phyloP scores from a whole-genome alignment of 306 rosid species.

The Ziziphus jujuba region DNA sequence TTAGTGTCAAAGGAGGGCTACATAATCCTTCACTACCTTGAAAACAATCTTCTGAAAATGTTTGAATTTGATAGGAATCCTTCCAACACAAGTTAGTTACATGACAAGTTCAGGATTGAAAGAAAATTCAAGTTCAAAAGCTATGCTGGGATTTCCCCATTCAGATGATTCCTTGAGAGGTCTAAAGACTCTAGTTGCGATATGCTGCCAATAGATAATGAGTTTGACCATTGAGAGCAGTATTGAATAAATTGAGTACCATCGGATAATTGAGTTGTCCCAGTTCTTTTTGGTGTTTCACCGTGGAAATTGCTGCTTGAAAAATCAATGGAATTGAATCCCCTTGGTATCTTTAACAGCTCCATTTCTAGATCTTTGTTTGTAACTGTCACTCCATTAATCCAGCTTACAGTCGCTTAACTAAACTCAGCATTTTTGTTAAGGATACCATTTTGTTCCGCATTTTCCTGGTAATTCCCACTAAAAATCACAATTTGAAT shows the following conservation, averaged over 20 bases:
- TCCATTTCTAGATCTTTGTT: no score
- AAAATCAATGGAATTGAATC: no score
- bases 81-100: conserved; percentile 25
- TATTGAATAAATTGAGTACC: no score
- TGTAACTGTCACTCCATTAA: no score
- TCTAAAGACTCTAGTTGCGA: conserved; percentile 6
- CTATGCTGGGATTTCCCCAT: conserved; percentile 36
- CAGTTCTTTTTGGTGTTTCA: no score
- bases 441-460: neutral
- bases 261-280: no score
- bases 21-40: conserved; percentile 18
- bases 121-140: conserved; percentile 33
- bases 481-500: conserved; percentile 15
- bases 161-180: conserved; percentile 10
- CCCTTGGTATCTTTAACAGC: no score
- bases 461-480: neutral
- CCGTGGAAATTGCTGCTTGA: no score
- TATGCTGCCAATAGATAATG: conserved; percentile 2
- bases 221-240: neutral
- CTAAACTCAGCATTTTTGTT: no score
- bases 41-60: conserved; percentile 21
- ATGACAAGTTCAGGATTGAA: conserved; percentile 31
- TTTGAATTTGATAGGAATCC: conserved; percentile 31
- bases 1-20: conserved; percentile 25
- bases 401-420: no score